Evolutionary conservation across 768 basidiomycete species (phyloP).

Genomic region (Phanerodontia chrysosporium): DNA sequence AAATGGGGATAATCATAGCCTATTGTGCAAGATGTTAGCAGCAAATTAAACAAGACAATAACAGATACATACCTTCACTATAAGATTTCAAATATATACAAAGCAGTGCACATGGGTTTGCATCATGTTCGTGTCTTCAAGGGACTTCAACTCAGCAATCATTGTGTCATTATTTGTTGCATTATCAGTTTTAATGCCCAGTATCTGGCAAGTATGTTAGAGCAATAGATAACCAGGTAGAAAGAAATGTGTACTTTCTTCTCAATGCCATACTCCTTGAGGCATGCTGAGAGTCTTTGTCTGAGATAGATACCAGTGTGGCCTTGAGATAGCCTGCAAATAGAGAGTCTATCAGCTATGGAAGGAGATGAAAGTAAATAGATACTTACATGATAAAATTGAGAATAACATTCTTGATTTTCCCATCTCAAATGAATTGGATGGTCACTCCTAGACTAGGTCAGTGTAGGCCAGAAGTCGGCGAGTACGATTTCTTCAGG

Average conservation of each 20-base stretch:
- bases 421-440: neutral
- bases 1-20: conserved; percentile 23
- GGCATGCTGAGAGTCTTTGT: neutral
- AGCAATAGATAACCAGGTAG: neutral
- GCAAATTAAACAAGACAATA: neutral
- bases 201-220: neutral
- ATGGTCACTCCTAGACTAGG: neutral
- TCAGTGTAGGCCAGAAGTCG: no score
- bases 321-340: neutral
- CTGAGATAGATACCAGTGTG: conserved; percentile 3
- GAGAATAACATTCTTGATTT: neutral
- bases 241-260: neutral
- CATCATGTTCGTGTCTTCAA: neutral
- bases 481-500: no score
- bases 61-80: conserved; percentile 18
- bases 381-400: neutral
- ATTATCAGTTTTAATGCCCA: conserved; percentile 31
- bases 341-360: no score
- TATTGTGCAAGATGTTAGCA: neutral
- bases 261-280: neutral
- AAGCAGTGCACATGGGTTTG: conserved; percentile 21
- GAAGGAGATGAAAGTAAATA: no score
- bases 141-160: conserved; percentile 10
- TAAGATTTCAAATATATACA: conserved; percentile 31
- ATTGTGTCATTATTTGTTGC: conserved; percentile 34